A percentile compares a stretch with the other conserved stretches of the same genome.
phyloP scores from a whole-genome alignment of 176 grass and related monocot species.

The Aegilops bicornis region DNA sequence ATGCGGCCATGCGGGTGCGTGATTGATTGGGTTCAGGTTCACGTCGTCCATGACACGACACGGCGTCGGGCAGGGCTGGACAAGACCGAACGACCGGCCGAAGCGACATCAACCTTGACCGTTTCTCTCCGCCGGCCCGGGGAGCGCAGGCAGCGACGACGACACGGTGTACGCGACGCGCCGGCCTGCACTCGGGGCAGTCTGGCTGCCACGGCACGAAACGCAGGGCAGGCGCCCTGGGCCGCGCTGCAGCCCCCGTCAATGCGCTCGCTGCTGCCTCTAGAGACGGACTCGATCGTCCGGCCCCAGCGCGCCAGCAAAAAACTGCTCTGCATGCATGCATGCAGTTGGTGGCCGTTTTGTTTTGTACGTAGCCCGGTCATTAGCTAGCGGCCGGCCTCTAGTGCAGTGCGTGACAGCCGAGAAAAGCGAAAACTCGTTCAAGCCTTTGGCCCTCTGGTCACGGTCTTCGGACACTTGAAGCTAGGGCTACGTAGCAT shows the following conservation, averaged over 20 bases:
- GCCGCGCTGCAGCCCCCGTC: background rate
- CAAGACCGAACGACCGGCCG: background rate
- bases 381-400: background rate
- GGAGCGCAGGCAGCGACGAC: background rate
- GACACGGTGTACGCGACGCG: background rate
- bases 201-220: background rate
- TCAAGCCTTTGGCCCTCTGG: background rate
- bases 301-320: background rate
- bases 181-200: background rate
- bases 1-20: background rate
- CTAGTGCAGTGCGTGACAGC: background rate
- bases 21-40: background rate
- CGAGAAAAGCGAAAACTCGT: background rate
- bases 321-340: background rate
- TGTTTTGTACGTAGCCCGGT: background rate
- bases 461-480: background rate
- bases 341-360: background rate
- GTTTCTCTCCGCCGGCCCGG: background rate
- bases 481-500: background rate
- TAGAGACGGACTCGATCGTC: background rate
- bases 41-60: background rate
- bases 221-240: background rate
- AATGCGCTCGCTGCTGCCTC: background rate
- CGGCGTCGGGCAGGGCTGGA: background rate
- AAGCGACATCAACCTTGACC: background rate